phyloP scores from a whole-genome alignment of 2,329 filamentous ascomycete genomes.

The Penicillium concentricum region DNA sequence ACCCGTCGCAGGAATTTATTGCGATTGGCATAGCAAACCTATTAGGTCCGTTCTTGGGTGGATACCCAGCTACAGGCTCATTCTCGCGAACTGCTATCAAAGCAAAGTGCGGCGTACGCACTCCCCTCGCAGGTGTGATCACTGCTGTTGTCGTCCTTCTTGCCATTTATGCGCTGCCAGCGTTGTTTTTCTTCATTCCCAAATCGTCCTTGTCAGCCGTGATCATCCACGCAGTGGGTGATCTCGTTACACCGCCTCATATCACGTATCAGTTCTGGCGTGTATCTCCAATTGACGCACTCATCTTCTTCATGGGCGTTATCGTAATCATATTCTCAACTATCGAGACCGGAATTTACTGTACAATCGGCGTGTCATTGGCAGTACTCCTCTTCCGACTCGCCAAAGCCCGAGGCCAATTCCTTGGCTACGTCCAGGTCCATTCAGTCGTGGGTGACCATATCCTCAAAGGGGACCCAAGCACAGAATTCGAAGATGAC shows the following conservation, averaged over 20 bases:
- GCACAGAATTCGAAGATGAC: background rate
- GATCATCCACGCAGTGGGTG: constrained; percentile 90
- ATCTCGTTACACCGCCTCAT: constrained; percentile 82
- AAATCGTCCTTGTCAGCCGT: constrained; percentile 74
- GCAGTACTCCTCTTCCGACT: constrained; percentile 76
- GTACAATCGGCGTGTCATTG: constrained; percentile 71
- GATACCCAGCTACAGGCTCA: constrained; percentile 84
- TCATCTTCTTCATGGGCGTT: constrained; percentile 88
- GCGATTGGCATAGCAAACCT: constrained; percentile 90
- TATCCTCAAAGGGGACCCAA: background rate
- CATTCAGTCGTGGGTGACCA: constrained; percentile 59
- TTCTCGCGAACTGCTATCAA: constrained; percentile 94
- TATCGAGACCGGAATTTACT: constrained; percentile 92
- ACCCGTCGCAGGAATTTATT: constrained; percentile 89
- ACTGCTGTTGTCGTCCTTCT: constrained; percentile 79
- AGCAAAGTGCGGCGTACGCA: constrained; percentile 87
- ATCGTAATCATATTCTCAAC: constrained; percentile 78
- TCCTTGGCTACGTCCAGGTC: constrained; percentile 69
- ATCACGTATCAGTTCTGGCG: constrained; percentile 90
- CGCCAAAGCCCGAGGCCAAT: constrained; percentile 72
- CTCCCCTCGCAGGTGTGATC: constrained; percentile 82
- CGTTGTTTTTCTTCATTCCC: constrained; percentile 89
- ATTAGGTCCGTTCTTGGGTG: constrained; percentile 82
- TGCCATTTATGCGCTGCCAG: constrained; percentile 79
- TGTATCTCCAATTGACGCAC: constrained; percentile 79